Base-by-base conservation (phyloP, 2,329 filamentous ascomycete species). In the Xylaria sp. region DNA sequence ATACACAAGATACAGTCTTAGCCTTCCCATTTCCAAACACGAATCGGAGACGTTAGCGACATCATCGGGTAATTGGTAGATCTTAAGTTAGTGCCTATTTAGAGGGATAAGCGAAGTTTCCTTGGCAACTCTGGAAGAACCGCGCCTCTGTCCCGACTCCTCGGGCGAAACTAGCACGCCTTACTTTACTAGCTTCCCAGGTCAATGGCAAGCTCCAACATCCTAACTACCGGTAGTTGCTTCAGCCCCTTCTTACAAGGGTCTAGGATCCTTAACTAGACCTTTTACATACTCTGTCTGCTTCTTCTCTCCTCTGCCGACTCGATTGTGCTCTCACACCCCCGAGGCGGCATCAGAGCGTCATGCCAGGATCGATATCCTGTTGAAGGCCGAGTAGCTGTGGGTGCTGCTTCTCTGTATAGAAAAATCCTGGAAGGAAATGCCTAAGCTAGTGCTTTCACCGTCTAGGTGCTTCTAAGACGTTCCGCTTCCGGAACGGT, bases 1-100 rank as follows among this genome's bases (percentile, higher is more conserved):
- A n/a, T n/a, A n/a, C n/a, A n/a, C n/a, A n/a, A n/a, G n/a, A n/a
- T n/a, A n/a, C 17, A 38, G 17, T 15, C 13, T 38, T 15, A 38
- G 17, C 36, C 36, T 25, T 38, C 27, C 15, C n/a, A 5, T 20
- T 47, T 10, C 20, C 13, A 39, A 27, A 27, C 50, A 39, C 64
- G 54, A 67, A 63, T 67, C 61, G 61, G 65, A 60, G 51, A 29
- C 29, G 27, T 53, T 66, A 66, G 64, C 64, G 54, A 17, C 25
- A 47, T 22, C 31, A 17, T 36, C 20, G 13, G 33, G 55, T 39
- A 60, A 55, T 60, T 22, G 45, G 29, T 15, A 10, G n/a, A n/a
- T n/a, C n/a, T n/a, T 20, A 42, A 6, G 31, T 38, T 31, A n/a
- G 22, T 29, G 11, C 47, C 31, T 10, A 45, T 25, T 27, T 22